Evolutionary conservation across 345 rosid species (phyloP), one percentile per base, ranked within the genome.

Genomic region (Populus pruinosa): DNA sequence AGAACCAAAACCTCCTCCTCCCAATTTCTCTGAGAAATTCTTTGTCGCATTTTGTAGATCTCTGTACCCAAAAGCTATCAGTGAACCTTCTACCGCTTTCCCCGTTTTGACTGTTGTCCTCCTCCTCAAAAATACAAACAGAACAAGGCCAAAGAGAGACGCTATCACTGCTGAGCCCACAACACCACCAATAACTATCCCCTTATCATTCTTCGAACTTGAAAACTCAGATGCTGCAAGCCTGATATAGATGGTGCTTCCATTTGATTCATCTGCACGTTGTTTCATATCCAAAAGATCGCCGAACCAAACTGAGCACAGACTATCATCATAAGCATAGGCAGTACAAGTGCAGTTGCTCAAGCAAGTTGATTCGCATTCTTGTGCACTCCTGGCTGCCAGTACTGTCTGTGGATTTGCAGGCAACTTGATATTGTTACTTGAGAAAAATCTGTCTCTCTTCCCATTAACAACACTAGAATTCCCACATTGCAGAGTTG

Each of bases 1-100:
- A 61, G 96, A 92, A 71, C 98, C 96, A 20, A 94, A 94, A 47
- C 97, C 93, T 81, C 96, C 97, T 77, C 91, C 97, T 14, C 96
- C 97, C 77, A 91, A 59, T 78, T 87, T 92, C 55, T 91, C 89
- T 0, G 93, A 90, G 87, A 94, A 94, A 77, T 90, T 94, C 83
- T 87, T 94, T 0, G 97, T 91, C 4, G 94, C 93, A 33, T 13
- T 81, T 50, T 89, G 93, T 73, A 94, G 70, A 73, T 94, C 91
- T 82, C 87, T 81, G 77, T 91, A 91, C 25, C 79, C 86, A 80
- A 87, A 94, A 20, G 96, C 92, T 78, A 86, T 47, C 76, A 94
- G 81, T 16, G 95, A 82, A 72, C 97, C 97, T 64, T 92, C 95
- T 66, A 77, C 84, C 0, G 73, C 76, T 80, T 74, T 86, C 70